A percentile compares a stretch with the other conserved stretches of the same genome.
Evolutionary conservation across 2,329 filamentous ascomycete species (phyloP).

Genomic region (Ceratocystis cubensis): DNA sequence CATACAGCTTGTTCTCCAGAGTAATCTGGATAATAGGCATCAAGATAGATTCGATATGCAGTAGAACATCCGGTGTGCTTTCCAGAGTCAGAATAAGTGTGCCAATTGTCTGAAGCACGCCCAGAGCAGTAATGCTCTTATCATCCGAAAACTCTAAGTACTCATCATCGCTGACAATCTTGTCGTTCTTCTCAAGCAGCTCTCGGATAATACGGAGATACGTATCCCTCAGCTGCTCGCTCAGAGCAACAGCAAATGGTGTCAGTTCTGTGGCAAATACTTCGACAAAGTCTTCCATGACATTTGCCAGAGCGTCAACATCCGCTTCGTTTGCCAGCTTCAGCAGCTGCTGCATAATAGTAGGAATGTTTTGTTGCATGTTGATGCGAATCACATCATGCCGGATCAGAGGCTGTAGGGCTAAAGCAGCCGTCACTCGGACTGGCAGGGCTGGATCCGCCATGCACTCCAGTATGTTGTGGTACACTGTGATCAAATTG

Average conservation of each 20-base stretch:
- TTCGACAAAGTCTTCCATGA: slow-evolving; percentile 99
- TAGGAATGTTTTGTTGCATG: slow-evolving; percentile 96
- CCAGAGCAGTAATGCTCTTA: slow-evolving; percentile 94
- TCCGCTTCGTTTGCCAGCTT: slow-evolving; percentile 97
- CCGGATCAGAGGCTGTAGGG: slow-evolving; percentile 86
- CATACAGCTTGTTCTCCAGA: slow-evolving; percentile 92
- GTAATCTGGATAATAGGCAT: slow-evolving; percentile 97
- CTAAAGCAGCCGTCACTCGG: slow-evolving; percentile 83
- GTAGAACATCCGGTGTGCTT: slow-evolving; percentile 87
- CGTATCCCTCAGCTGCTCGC: slow-evolving; percentile 89
- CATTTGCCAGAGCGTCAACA: slow-evolving; percentile 90
- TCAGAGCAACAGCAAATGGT: slow-evolving; percentile 89
- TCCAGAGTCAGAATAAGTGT: slow-evolving; percentile 93
- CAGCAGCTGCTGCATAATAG: slow-evolving; percentile 97
- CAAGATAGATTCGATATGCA: slow-evolving; percentile 87
- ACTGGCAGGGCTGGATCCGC: slow-evolving; percentile 87
- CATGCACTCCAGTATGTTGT: slow-evolving; percentile 94
- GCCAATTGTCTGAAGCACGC: slow-evolving; percentile 92
- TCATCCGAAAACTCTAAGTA: slow-evolving; percentile 92
- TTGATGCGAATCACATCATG: slow-evolving; percentile 87
- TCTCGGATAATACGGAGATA: slow-evolving; percentile 90
- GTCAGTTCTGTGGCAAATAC: slow-evolving; percentile 96
- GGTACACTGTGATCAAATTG: slow-evolving; percentile 92
- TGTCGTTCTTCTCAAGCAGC: slow-evolving; percentile 75
- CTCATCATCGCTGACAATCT: slow-evolving; percentile 62